A percentile compares a stretch with the other conserved stretches of the same genome.
phyloP scores from a whole-genome alignment of 2,329 filamentous ascomycete species.

The Calonectria montana region DNA sequence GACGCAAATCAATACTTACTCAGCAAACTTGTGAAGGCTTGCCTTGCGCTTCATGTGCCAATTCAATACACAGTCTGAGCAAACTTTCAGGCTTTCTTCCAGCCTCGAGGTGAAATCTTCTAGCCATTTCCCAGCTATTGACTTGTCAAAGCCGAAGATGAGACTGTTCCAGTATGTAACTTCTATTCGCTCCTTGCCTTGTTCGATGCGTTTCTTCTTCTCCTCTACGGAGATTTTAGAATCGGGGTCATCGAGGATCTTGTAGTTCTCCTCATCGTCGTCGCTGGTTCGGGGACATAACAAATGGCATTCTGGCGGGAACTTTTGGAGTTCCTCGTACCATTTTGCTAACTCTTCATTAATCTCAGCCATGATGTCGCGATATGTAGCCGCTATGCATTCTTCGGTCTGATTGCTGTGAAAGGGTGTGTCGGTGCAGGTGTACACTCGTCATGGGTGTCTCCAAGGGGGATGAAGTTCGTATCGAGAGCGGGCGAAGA shows the following conservation, averaged over 20 bases:
- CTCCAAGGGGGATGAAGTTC: neutral
- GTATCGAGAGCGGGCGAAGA: neutral
- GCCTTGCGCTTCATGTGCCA: slow-evolving; percentile 78
- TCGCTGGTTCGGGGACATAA: slow-evolving; percentile 74
- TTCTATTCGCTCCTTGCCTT: slow-evolving; percentile 67
- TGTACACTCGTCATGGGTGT: slow-evolving; percentile 20
- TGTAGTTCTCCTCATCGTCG: slow-evolving; percentile 73
- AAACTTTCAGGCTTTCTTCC: slow-evolving; percentile 69
- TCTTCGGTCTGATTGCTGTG: slow-evolving; percentile 25
- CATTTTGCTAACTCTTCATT: slow-evolving; percentile 56
- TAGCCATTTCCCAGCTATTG: slow-evolving; percentile 69
- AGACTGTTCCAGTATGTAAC: slow-evolving; percentile 76
- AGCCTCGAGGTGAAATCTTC: slow-evolving; percentile 69
- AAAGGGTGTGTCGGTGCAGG: slow-evolving; percentile 13
- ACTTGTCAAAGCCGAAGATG: slow-evolving; percentile 74
- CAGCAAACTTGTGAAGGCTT: slow-evolving; percentile 71
- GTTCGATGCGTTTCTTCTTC: slow-evolving; percentile 64
- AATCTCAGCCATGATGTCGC: slow-evolving; percentile 51
- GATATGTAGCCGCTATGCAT: slow-evolving; percentile 30
- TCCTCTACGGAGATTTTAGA: slow-evolving; percentile 62
- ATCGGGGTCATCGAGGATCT: slow-evolving; percentile 58
- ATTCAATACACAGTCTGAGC: slow-evolving; percentile 77
- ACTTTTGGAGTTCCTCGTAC: slow-evolving; percentile 56
- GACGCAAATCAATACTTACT: slow-evolving; percentile 54
- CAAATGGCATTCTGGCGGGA: slow-evolving; percentile 68